Evolutionary conservation across 495 filamentous ascomycete species (phyloP).

Genomic region (Hypoxylon trugodes): DNA sequence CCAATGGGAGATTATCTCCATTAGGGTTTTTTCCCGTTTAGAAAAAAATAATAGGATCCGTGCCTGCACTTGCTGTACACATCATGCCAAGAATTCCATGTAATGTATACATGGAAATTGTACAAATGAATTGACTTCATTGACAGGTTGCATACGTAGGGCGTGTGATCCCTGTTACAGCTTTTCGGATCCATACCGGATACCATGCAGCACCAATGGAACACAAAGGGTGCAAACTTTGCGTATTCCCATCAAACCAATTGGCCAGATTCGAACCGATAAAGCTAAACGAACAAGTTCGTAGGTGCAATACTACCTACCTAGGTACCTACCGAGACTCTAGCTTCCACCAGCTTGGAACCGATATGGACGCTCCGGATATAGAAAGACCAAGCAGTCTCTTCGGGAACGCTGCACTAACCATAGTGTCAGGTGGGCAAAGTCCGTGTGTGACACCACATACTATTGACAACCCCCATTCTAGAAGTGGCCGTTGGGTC

Average conservation of each 20-base stretch:
- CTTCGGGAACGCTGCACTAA: background rate
- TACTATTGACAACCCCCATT: background rate
- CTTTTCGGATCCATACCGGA: conserved; percentile 7
- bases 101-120: too few species aligned
- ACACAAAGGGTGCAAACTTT: conserved; percentile 23
- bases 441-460: conserved; percentile 22
- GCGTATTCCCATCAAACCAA: conserved; percentile 23
- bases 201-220: conserved; percentile 17
- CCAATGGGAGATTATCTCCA: conserved; percentile 37
- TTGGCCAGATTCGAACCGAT: conserved; percentile 12
- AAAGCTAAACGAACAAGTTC: conserved; percentile 13
- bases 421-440: conserved; percentile 22
- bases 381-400: background rate
- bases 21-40: background rate
- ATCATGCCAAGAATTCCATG: background rate
- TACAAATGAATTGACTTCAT: too few species aligned
- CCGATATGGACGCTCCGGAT: conserved; percentile 8
- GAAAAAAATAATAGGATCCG: background rate
- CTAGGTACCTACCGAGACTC: conserved; percentile 9
- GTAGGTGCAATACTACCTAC: conserved; percentile 16
- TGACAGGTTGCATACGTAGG: conserved; percentile 34
- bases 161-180: conserved; percentile 26
- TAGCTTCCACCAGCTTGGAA: conserved; percentile 24
- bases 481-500: conserved; percentile 10
- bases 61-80: conserved; percentile 12